Conservation (phyloP, 371 early-diverging fungal species). For the Mucor circinelloides region DNA sequence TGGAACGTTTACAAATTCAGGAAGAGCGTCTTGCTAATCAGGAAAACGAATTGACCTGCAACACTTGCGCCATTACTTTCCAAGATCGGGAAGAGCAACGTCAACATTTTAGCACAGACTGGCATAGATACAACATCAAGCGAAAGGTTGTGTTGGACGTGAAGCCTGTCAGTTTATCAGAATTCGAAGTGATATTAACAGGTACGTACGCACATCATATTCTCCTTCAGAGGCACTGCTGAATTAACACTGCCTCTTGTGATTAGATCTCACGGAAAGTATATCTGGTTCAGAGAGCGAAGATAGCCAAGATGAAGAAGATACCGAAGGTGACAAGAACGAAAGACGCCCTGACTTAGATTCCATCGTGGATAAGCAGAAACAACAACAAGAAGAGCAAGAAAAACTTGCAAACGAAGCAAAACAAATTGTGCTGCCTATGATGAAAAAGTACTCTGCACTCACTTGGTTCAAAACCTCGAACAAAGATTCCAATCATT, state of each 20-base stretch:
- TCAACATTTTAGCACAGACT: conserved; percentile 91
- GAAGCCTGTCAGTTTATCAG: conserved; percentile 79
- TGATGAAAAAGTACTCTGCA: conserved; percentile 40
- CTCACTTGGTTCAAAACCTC: conserved; percentile 54
- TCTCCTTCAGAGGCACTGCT: background rate
- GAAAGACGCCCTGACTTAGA: conserved; percentile 19
- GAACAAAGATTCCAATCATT: conserved; percentile 27
- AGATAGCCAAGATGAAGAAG: conserved; percentile 24
- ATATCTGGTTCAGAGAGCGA: conserved; percentile 54
- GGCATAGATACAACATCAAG: conserved; percentile 98
- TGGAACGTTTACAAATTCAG: conserved; percentile 25
- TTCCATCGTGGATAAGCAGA: conserved; percentile 45
- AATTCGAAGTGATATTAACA: conserved; percentile 77
- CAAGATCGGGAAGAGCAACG: conserved; percentile 81
- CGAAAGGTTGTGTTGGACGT: conserved; percentile 79
- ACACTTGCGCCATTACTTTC: conserved; percentile 89
- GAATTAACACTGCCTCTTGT: background rate
- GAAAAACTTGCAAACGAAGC: conserved; percentile 27
- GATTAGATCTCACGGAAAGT: conserved; percentile 48
- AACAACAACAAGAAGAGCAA: conserved; percentile 19
- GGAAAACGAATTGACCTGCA: conserved; percentile 56
- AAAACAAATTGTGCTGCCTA: conserved; percentile 23
- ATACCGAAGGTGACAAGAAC: conserved; percentile 18
- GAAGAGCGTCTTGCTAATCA: conserved; percentile 21
- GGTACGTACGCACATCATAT: conserved; percentile 35